phyloP scores from a whole-genome alignment of 2,329 filamentous ascomycete genomes.

The Colletotrichum graminicola region DNA sequence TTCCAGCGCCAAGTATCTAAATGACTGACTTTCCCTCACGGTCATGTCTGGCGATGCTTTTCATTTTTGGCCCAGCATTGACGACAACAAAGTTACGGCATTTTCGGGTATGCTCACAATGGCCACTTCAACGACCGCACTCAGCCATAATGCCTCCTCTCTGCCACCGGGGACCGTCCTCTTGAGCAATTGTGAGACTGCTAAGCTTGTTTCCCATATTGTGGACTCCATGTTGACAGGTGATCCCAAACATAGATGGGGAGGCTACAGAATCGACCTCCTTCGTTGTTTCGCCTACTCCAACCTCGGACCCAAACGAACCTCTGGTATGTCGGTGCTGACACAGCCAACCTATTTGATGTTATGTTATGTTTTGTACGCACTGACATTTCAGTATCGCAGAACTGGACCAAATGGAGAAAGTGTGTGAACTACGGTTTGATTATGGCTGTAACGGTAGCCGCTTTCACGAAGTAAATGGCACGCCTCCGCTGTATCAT shows the following conservation, averaged over 20 bases:
- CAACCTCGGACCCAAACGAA: conserved; percentile 48
- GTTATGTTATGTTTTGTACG: too few species aligned
- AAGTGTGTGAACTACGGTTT: conserved; percentile 49
- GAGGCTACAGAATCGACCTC: conserved; percentile 7
- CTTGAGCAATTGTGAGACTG: conserved; percentile 20
- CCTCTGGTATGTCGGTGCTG: conserved; percentile 45
- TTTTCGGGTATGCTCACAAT: not conserved
- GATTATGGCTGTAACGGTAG: conserved; percentile 47
- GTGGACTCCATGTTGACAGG: not conserved
- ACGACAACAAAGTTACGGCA: not conserved
- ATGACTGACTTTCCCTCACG: not conserved
- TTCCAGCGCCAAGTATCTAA: conserved; percentile 3
- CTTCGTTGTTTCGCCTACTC: conserved; percentile 35
- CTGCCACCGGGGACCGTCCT: conserved; percentile 37
- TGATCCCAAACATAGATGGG: conserved; percentile 1
- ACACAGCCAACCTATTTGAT: not conserved
- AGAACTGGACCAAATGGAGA: conserved; percentile 50
- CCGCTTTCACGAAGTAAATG: conserved; percentile 47
- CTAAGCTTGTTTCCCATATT: too few species aligned
- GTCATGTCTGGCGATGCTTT: not conserved
- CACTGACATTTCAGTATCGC: not conserved
- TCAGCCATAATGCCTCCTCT: not conserved
- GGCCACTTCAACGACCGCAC: not conserved
- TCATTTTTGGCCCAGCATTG: not conserved
- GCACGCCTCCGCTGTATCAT: not conserved